Base-by-base conservation (phyloP, 169 alveolate species). In the Plasmodium adleri region DNA sequence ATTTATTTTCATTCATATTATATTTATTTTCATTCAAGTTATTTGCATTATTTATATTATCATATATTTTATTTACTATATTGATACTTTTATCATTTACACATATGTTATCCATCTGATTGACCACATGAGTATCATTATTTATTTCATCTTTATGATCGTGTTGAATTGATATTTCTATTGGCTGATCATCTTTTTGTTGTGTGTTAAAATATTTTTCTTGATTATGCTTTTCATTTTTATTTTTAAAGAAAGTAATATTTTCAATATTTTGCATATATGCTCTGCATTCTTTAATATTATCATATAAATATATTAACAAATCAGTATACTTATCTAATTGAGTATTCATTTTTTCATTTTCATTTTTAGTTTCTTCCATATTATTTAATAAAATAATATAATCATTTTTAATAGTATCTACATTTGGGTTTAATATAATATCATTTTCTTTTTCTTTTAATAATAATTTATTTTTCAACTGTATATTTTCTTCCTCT, bases 241-340 rank as follows among this genome's bases (percentile, higher is more conserved):
- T 43, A 45, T 78, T 59, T 64, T 78, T 78, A 64, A 78, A 78
- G 22, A 64, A 54, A 22, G 17, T 50, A 10, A 59, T 45, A 52
- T 78, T 59, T 56, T 78, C 89, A 67, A 78, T 32, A 24, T 78
- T 78, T 7, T 78, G 78, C 89, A 78, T 78, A 47, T 78, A 78
- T 59, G 39, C 2, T 12, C 89, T 49, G 32, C 89, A 78, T 50
- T 22, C 80, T 22, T 56, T 32, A 60, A 78, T 76, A 78, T 78
- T 78, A 17, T 78, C 76, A 28, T 78, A 78, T 52, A 78, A 50
- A 58, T 26, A 78, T 66, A 78, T 64, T 78, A 78, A 78, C 89
- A 78, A 52, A 52, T 78, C 89, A 22, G 78, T 64, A 64, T 64
- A 49, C 10, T 78, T 64, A n/a, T 78, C 89, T 13, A 78, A 49